These are phyloP conservation scores for Trypanosoma melophagium DNA, from an alignment of 208 protist genomes.

Conservation along the genomic window DNA sequence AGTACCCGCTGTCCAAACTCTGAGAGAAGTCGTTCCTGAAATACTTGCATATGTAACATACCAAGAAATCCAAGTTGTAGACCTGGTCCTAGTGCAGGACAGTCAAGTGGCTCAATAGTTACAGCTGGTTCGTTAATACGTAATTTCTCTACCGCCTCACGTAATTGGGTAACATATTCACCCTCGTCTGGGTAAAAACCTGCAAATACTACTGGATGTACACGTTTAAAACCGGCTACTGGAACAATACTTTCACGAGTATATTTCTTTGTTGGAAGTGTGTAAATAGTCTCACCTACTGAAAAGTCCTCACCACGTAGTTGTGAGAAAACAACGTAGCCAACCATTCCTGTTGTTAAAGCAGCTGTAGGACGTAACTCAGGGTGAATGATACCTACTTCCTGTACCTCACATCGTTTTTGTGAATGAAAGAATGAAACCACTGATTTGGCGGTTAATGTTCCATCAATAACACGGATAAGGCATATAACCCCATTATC, in stretches of 20 bases:
- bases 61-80: constrained; percentile 97
- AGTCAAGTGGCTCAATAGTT: constrained; percentile 78
- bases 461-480: constrained; percentile 90
- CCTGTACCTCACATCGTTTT: constrained; percentile 77
- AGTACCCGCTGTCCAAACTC: constrained; percentile 93
- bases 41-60: constrained; percentile 98
- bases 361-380: constrained; percentile 76
- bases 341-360: constrained; percentile 94
- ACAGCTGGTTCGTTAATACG: constrained; percentile 95
- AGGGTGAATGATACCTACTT: constrained; percentile 95
- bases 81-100: constrained; percentile 88
- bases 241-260: constrained; percentile 32
- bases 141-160: constrained; percentile 90
- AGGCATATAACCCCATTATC: constrained; percentile 70
- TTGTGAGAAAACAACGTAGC: constrained; percentile 92
- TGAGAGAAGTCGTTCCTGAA: constrained; percentile 92
- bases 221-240: constrained; percentile 58
- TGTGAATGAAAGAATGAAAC: constrained; percentile 65
- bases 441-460: constrained; percentile 72
- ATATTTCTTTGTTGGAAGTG: constrained; percentile 55
- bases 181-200: constrained; percentile 95
- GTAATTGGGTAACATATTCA: constrained; percentile 82
- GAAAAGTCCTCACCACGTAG: constrained; percentile 82
- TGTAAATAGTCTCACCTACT: constrained; percentile 95
- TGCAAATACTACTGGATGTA: constrained; percentile 94